A percentile compares a stretch with the other conserved stretches of the same genome.
Conservation (phyloP, 768 basidiomycete genomes). For the Rhodotorula diobovata region DNA sequence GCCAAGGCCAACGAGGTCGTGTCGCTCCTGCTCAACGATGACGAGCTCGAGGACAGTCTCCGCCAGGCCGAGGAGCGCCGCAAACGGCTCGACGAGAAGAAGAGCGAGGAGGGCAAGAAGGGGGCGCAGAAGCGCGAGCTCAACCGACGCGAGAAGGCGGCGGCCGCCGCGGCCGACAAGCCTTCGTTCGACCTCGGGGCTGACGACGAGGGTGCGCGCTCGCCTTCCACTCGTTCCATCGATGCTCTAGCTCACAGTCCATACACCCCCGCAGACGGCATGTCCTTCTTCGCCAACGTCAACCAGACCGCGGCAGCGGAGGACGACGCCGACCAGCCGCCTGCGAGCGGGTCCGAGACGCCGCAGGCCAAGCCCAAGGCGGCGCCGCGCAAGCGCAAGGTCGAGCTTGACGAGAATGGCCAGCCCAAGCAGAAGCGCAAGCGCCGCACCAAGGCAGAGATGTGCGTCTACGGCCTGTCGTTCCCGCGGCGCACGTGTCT, state of each 20-base stretch:
- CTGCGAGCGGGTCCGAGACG: slow-evolving; percentile 14
- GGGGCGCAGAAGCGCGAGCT: slow-evolving; percentile 22
- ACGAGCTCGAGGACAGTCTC: slow-evolving; percentile 63
- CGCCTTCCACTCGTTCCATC: not conserved
- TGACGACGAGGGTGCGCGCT: slow-evolving; percentile 35
- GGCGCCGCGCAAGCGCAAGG: slow-evolving; percentile 31
- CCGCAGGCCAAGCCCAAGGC: slow-evolving; percentile 23
- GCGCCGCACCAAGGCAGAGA: slow-evolving; percentile 27
- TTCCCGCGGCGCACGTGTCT: not conserved
- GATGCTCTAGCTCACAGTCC: not conserved
- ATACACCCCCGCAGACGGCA: slow-evolving; percentile 8
- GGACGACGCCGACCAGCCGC: slow-evolving; percentile 26
- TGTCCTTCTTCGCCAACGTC: slow-evolving; percentile 36
- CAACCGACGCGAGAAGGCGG: slow-evolving; percentile 10
- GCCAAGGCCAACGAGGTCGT: slow-evolving; percentile 97
- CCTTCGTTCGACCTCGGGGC: slow-evolving; percentile 21
- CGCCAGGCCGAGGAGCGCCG: slow-evolving; percentile 44
- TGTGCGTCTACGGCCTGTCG: slow-evolving; percentile 5
- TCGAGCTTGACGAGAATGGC: slow-evolving; percentile 29
- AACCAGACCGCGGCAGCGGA: slow-evolving; percentile 28
- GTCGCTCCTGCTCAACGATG: slow-evolving; percentile 86
- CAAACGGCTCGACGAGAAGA: slow-evolving; percentile 46
- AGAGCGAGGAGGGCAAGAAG: slow-evolving; percentile 42
- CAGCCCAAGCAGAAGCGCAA: slow-evolving; percentile 30
- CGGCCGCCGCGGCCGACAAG: slow-evolving; percentile 17